Percentiles rank a stretch among this genome's conserved stretches.
Conservation (phyloP, 1,284 basidiomycete species). For the Polyporus tsugae region DNA sequence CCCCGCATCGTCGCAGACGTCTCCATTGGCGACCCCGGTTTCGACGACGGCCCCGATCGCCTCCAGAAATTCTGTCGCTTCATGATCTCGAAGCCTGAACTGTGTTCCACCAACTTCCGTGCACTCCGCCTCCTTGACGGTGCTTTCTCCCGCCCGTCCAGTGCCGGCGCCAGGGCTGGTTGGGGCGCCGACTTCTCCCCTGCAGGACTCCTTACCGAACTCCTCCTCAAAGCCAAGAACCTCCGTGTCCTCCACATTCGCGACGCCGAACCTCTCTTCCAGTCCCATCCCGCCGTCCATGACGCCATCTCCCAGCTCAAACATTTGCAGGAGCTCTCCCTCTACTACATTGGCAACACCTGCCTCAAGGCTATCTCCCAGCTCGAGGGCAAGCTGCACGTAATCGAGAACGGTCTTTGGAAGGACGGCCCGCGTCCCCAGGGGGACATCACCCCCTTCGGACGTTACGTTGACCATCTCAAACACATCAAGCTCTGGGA, state of each 20-base stretch:
- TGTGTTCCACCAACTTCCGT: conserved; percentile 26
- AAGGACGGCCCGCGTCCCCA: conserved; percentile 37
- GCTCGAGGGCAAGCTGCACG: conserved; percentile 30
- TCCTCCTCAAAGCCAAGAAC: conserved; percentile 32
- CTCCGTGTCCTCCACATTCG: conserved; percentile 35
- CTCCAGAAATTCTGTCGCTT: conserved; percentile 30
- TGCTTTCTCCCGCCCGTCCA: conserved; percentile 31
- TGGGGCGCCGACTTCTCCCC: conserved; percentile 35
- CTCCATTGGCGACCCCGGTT: conserved; percentile 26
- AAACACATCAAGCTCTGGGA: conserved; percentile 36
- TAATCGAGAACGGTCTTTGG: conserved; percentile 37
- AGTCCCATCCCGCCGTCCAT: conserved; percentile 32
- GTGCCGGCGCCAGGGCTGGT: conserved; percentile 19
- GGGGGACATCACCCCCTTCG: conserved; percentile 35
- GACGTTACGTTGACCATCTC: conserved; percentile 29
- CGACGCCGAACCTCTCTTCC: conserved; percentile 36
- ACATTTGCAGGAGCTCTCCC: conserved; percentile 31
- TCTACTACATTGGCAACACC: conserved; percentile 37
- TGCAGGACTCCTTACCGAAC: conserved; percentile 31
- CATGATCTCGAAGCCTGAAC: conserved; percentile 29
- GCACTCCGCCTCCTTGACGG: conserved; percentile 35
- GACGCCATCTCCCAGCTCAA: conserved; percentile 33
- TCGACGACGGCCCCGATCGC: conserved; percentile 28
- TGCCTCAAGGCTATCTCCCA: conserved; percentile 35
- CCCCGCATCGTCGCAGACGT: conserved; percentile 35